phyloP scores from a whole-genome alignment of 108 stramenopile genomes.

The Cylindrotheca fusiformis region DNA sequence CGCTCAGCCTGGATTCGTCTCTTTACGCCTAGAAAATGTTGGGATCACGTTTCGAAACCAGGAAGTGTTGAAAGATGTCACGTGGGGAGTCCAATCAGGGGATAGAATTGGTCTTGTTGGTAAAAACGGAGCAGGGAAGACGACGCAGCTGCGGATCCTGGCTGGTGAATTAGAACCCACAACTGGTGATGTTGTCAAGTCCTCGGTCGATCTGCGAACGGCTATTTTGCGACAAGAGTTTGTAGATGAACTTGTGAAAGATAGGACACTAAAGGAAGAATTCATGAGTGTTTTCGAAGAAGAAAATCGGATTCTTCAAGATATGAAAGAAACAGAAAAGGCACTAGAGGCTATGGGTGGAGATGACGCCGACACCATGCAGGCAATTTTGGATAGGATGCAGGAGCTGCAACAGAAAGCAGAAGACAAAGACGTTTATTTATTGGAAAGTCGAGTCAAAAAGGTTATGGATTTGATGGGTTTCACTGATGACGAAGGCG shows the following conservation, averaged over 20 bases:
- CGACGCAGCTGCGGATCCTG: conserved; percentile 91
- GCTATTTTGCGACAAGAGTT: conserved; percentile 95
- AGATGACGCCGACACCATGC: conserved; percentile 67
- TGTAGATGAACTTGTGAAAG: conserved; percentile 84
- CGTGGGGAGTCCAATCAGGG: conserved; percentile 95
- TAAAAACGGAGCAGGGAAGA: conserved; percentile 63
- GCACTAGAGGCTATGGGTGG: conserved; percentile 45
- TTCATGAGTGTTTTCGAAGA: conserved; percentile 89
- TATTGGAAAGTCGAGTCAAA: conserved; percentile 77
- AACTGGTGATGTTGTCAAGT: conserved; percentile 90
- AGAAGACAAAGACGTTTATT: conserved; percentile 82
- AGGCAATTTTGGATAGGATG: conserved; percentile 90
- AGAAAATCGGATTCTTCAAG: conserved; percentile 75
- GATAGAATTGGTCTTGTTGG: conserved; percentile 84
- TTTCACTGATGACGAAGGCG: conserved; percentile 84
- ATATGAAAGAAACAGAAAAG: conserved; percentile 61
- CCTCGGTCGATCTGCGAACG: conserved; percentile 75
- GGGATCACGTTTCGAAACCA: conserved; percentile 92
- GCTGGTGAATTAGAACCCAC: conserved; percentile 94
- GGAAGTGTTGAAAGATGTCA: conserved; percentile 90
- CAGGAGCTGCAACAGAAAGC: conserved; percentile 82
- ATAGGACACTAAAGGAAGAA: conserved; percentile 85
- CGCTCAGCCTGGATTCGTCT: conserved; percentile 81
- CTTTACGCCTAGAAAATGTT: conserved; percentile 86
- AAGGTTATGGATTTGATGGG: conserved; percentile 96